Conservation (phyloP, 371 early-diverging fungal species). For the Mortierella sp. region DNA sequence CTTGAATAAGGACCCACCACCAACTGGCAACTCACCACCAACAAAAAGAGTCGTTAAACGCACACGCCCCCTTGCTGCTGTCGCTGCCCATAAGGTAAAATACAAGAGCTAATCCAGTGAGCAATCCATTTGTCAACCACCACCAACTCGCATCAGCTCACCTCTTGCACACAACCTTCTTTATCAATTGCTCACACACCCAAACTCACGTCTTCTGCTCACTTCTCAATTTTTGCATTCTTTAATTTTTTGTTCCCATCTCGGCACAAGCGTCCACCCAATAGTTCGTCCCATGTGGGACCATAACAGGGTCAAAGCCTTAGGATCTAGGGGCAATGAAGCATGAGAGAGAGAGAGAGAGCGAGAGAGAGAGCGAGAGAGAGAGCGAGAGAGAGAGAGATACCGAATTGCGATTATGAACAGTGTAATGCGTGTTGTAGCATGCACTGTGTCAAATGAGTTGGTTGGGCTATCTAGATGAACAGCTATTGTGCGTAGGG, state of each 20-base stretch:
- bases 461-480: conserved; percentile 8
- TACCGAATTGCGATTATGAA: neutral
- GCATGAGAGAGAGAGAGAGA: too few relatives aligned
- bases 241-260: neutral
- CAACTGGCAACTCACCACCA: too few relatives aligned
- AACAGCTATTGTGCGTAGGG: neutral
- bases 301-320: neutral
- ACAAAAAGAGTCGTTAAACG: neutral
- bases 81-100: neutral
- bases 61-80: neutral
- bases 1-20: too few relatives aligned
- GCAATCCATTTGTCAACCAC: neutral
- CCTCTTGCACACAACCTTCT: neutral
- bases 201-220: neutral
- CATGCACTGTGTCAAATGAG: neutral
- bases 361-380: too few relatives aligned
- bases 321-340: neutral
- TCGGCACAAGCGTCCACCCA: neutral
- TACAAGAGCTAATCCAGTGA: neutral
- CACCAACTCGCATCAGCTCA: too few relatives aligned
- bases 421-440: neutral
- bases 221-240: neutral
- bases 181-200: neutral
- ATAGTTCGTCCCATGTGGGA: neutral
- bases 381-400: too few relatives aligned